Percentiles rank a stretch among this genome's conserved stretches.
Evolutionary conservation across 148 eudicot genomes (phyloP).

Genomic region (Talinum fruticosum): DNA sequence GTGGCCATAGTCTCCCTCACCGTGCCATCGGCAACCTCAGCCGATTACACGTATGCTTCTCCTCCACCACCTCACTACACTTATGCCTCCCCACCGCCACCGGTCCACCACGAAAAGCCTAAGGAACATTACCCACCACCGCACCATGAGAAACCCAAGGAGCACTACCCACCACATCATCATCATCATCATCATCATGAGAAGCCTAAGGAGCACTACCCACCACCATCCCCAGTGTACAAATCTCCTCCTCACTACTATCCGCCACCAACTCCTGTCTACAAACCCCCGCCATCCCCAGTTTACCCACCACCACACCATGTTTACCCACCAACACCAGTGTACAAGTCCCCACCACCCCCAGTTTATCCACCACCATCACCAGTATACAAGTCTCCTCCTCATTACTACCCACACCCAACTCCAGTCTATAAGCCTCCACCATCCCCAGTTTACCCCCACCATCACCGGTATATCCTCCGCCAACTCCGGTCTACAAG

Average conservation of each 20-base stretch:
- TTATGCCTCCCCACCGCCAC: slow-evolving; percentile 14
- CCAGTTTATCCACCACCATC: slow-evolving; percentile 29
- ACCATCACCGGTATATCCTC: slow-evolving; percentile 13
- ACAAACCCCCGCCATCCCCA: slow-evolving; percentile 22
- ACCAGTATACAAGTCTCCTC: slow-evolving; percentile 27
- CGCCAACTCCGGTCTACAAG: too few species aligned
- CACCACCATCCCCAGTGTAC: slow-evolving; percentile 22
- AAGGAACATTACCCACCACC: too few species aligned
- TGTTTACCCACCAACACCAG: slow-evolving; percentile 18
- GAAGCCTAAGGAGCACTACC: slow-evolving; percentile 11
- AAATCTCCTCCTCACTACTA: slow-evolving; percentile 19
- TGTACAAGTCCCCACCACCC: too few species aligned
- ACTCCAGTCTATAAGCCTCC: slow-evolving; percentile 30
- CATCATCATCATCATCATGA: too few species aligned
- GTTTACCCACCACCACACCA: slow-evolving; percentile 10
- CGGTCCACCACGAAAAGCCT: slow-evolving; percentile 14
- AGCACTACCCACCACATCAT: too few species aligned
- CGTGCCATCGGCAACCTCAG: slow-evolving; percentile 28
- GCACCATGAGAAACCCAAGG: too few species aligned
- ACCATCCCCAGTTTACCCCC: slow-evolving; percentile 3
- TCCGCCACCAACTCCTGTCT: slow-evolving; percentile 15
- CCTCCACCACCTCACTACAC: slow-evolving; percentile 31
- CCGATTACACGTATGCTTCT: slow-evolving; percentile 27
- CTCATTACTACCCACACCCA: background rate
- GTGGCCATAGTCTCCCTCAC: slow-evolving; percentile 30